A percentile compares a stretch with the other conserved stretches of the same genome.
These are phyloP conservation scores for Draba incana DNA, from an alignment of 345 rosid genomes.

Conservation along the genomic window DNA sequence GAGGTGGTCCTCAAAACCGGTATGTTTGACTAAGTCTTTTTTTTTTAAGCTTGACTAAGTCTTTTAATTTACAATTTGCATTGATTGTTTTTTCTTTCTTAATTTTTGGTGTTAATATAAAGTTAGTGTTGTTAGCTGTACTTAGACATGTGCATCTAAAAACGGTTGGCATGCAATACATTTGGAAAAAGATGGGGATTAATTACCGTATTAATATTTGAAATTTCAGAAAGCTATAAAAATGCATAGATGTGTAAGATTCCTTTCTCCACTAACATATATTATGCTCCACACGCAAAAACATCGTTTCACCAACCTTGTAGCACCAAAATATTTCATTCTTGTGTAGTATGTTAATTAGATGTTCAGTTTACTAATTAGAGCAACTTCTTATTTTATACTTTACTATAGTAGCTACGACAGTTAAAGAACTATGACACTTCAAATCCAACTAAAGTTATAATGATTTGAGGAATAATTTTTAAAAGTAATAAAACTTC, in stretches of 20 bases:
- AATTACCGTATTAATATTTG: slow-evolving; percentile 9
- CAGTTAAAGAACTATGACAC: neutral
- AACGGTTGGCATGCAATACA: slow-evolving; percentile 25
- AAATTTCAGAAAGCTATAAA: neutral
- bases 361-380: neutral
- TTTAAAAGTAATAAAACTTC: neutral
- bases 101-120: slow-evolving; percentile 11
- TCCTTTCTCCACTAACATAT: slow-evolving; percentile 35
- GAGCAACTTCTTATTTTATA: slow-evolving; percentile 2
- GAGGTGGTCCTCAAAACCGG: slow-evolving; percentile 52
- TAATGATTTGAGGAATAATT: slow-evolving; percentile 11
- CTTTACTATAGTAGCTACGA: neutral
- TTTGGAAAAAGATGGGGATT: neutral
- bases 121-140: slow-evolving; percentile 13
- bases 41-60: too few relatives aligned
- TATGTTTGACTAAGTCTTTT: slow-evolving; percentile 41
- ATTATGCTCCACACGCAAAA: slow-evolving; percentile 31
- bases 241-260: neutral
- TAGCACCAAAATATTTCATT: slow-evolving; percentile 16
- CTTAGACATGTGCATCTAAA: neutral
- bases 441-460: slow-evolving; percentile 5
- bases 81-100: slow-evolving; percentile 11
- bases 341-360: neutral
- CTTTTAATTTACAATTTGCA: slow-evolving; percentile 25
- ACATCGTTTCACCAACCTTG: slow-evolving; percentile 35